A percentile compares a stretch with the other conserved stretches of the same genome.
These are phyloP conservation scores for Candida hispaniensis DNA, from an alignment of 805 yeast species.

Conservation along the genomic window DNA sequence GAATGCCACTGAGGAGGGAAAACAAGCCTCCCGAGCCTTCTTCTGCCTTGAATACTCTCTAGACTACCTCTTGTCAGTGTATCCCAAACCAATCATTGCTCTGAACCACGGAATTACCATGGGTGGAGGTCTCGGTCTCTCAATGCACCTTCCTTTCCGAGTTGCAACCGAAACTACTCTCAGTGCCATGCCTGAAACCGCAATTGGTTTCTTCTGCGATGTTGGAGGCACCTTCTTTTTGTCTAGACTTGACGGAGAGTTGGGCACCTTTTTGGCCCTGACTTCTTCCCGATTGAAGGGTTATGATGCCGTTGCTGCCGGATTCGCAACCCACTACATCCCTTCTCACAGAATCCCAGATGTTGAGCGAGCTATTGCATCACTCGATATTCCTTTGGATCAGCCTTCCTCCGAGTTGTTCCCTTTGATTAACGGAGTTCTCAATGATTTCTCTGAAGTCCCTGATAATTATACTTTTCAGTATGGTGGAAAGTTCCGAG, in stretches of 20 bases:
- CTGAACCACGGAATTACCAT: conserved; percentile 85
- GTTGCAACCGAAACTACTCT: conserved; percentile 84
- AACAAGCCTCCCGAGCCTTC: conserved; percentile 46
- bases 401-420: conserved; percentile 33
- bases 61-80: conserved; percentile 71
- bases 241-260: conserved; percentile 67
- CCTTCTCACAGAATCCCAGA: conserved; percentile 52
- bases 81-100: conserved; percentile 75
- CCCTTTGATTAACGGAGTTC: conserved; percentile 53
- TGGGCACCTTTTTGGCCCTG: conserved; percentile 77
- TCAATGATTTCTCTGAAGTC: conserved; percentile 66
- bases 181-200: conserved; percentile 97
- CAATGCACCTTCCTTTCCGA: conserved; percentile 86
- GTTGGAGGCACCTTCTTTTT: conserved; percentile 89
- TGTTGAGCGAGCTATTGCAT: conserved; percentile 54
- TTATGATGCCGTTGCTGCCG: conserved; percentile 67
- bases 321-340: conserved; percentile 85
- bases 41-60: conserved; percentile 74
- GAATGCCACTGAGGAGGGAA: conserved; percentile 35
- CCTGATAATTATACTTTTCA: conserved; percentile 55
- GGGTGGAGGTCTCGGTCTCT: conserved; percentile 96
- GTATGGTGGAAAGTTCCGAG: conserved; percentile 40
- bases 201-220: conserved; percentile 92
- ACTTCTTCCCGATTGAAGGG: conserved; percentile 77
- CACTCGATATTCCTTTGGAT: conserved; percentile 34